Evolutionary conservation across 1,284 basidiomycete species (phyloP).

Genomic region (Cryptococcus sp.): DNA sequence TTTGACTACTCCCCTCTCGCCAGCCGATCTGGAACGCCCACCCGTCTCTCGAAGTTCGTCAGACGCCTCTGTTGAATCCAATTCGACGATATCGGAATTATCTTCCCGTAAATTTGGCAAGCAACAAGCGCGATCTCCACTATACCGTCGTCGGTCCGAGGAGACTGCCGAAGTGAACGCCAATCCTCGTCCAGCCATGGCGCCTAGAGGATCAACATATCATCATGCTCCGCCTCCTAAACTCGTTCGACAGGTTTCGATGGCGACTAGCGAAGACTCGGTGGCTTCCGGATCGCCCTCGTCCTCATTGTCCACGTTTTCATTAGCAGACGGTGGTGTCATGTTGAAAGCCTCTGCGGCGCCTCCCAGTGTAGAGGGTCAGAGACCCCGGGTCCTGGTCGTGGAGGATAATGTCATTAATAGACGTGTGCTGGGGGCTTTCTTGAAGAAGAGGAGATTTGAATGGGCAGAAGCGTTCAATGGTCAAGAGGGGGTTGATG

Average conservation of each 20-base stretch:
- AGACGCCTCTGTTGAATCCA: slow-evolving; percentile 20
- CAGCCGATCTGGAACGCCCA: no score
- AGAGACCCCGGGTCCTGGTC: slow-evolving; percentile 58
- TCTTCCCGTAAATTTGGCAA: slow-evolving; percentile 13
- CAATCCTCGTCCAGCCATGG: slow-evolving; percentile 32
- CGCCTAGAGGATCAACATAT: slow-evolving; percentile 39
- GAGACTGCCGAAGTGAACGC: slow-evolving; percentile 29
- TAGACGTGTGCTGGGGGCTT: slow-evolving; percentile 60
- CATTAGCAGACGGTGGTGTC: slow-evolving; percentile 51
- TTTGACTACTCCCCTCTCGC: no score
- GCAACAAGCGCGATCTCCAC: slow-evolving; percentile 17
- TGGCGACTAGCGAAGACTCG: no score
- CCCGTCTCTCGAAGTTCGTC: slow-evolving; percentile 30
- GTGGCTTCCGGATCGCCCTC: slow-evolving; percentile 44
- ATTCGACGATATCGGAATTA: slow-evolving; percentile 28
- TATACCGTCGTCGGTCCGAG: slow-evolving; percentile 41
- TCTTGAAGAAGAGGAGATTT: slow-evolving; percentile 70
- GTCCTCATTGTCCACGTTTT: slow-evolving; percentile 47
- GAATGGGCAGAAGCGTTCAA: slow-evolving; percentile 74
- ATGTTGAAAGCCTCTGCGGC: slow-evolving; percentile 50
- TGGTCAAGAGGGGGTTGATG: slow-evolving; percentile 75
- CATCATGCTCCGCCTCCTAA: slow-evolving; percentile 9
- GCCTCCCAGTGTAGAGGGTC: slow-evolving; percentile 37
- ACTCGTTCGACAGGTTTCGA: no score
- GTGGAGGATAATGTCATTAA: slow-evolving; percentile 73